phyloP scores from a whole-genome alignment of 2,329 filamentous ascomycete species.

The Arthrinium puccinioides region DNA sequence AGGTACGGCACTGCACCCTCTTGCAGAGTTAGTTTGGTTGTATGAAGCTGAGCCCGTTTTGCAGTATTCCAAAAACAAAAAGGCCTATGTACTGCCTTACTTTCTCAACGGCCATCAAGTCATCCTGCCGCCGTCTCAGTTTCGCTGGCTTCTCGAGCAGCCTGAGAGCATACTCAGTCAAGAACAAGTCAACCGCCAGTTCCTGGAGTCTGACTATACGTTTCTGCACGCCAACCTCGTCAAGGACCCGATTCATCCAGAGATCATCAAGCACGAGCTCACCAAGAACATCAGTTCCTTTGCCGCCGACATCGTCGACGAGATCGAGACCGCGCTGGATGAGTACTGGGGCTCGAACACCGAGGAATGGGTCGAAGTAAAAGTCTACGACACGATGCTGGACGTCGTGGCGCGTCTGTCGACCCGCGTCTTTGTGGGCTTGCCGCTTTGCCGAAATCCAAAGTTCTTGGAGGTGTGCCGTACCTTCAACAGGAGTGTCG shows the following conservation, averaged over 20 bases:
- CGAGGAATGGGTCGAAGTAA: constrained; percentile 22
- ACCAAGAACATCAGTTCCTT: constrained; percentile 21
- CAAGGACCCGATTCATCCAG: constrained; percentile 21
- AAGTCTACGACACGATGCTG: constrained; percentile 24
- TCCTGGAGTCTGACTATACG: constrained; percentile 25
- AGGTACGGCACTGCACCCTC: constrained; percentile 11
- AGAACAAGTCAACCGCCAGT: constrained; percentile 23
- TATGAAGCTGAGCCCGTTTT: too few relatives aligned
- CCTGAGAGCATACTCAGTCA: constrained; percentile 24
- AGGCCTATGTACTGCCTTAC: constrained; percentile 23
- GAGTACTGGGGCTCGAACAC: constrained; percentile 21
- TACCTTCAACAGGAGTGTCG: constrained; percentile 22
- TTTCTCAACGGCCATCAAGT: constrained; percentile 25
- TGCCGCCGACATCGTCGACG: constrained; percentile 22
- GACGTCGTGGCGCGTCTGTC: constrained; percentile 21
- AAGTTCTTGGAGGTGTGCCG: constrained; percentile 21
- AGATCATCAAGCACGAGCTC: constrained; percentile 23
- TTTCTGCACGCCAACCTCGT: constrained; percentile 23
- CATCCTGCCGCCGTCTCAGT: constrained; percentile 21
- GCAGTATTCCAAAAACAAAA: constrained; percentile 22
- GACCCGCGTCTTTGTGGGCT: constrained; percentile 22
- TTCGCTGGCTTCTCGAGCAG: constrained; percentile 23
- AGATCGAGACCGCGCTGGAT: constrained; percentile 17
- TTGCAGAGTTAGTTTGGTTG: not conserved
- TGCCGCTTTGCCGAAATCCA: constrained; percentile 19